Evolutionary conservation across 73 alveolate species (phyloP), one percentile per base, ranked within the genome.

Genomic region (Paramecium caudatum): DNA sequence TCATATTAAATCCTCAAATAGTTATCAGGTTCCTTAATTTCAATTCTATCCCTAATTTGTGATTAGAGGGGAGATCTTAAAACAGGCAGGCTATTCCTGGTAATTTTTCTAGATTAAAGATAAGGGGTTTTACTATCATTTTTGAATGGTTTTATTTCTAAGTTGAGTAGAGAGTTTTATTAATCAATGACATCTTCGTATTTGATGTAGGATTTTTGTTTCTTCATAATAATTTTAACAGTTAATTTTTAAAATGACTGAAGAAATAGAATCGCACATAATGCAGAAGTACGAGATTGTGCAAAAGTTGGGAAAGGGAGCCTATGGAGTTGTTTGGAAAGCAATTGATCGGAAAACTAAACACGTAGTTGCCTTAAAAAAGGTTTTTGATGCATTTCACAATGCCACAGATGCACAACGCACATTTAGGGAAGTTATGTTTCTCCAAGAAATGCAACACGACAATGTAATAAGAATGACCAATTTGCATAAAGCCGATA

Each of bases 391-490:
- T 63, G 99, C 99, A 8, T 95, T 95, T 94, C 96, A 95, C 69
- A 96, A 96, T 82, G 97, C 99, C 33, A 96, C 99, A 10, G 99
- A 96, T 87, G 98, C 99, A 8, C 96, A 96, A 82, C 93, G 99
- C 62, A 96, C 99, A 39, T 96, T 95, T 80, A 82, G 99, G 27
- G 99, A 96, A 88, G 96, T 96, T 83, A 96, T 96, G 94, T 93
- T 96, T 84, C 93, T 96, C 33, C 97, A 96, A 91, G 94, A 74
- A 37, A 41, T 74, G 68, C 43, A 45, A 1, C 97, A 94, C 36
- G 97, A 93, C 6, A 94, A 94, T 68, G 94, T 94, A 32, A 90
- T 94, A 55, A 25, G 97, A 17, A 82, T 94, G 82, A 74, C 91
- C 61, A 93, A 90, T 90, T 90, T 94, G 9, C 95, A 86, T 15